phyloP scores from a whole-genome alignment of 805 yeast genomes.

The Spathaspora passalidarum region DNA sequence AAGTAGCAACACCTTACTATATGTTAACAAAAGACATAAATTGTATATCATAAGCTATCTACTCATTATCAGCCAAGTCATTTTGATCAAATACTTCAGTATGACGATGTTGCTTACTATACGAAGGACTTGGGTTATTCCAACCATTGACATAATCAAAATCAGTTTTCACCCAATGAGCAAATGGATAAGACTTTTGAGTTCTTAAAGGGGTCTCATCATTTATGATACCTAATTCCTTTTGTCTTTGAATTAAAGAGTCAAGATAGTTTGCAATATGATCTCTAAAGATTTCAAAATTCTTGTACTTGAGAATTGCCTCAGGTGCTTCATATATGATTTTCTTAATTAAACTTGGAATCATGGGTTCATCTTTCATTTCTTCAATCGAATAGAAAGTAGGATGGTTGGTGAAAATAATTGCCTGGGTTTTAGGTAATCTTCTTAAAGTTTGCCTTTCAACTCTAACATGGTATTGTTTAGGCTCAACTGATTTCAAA shows the following conservation, averaged over 20 bases:
- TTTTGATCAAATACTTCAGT: slow-evolving; percentile 3
- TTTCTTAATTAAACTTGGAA: slow-evolving; percentile 70
- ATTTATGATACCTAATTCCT: slow-evolving; percentile 50
- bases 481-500: slow-evolving; percentile 38
- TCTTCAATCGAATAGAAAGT: slow-evolving; percentile 77
- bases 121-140: slow-evolving; percentile 31
- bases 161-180: slow-evolving; percentile 48
- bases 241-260: slow-evolving; percentile 53
- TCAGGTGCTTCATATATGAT: slow-evolving; percentile 66
- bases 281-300: slow-evolving; percentile 56
- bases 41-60: too few species aligned
- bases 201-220: slow-evolving; percentile 59
- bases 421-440: slow-evolving; percentile 61
- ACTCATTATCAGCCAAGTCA: slow-evolving; percentile 8
- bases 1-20: too few species aligned
- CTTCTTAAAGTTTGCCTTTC: slow-evolving; percentile 71
- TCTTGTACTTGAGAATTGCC: slow-evolving; percentile 61
- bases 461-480: slow-evolving; percentile 62
- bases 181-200: slow-evolving; percentile 61
- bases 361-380: slow-evolving; percentile 72
- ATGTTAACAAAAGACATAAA: too few species aligned
- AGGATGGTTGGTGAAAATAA: slow-evolving; percentile 74
- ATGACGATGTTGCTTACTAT: slow-evolving; percentile 12
- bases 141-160: slow-evolving; percentile 39
- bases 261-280: slow-evolving; percentile 60